Conservation (phyloP, 1,284 basidiomycete genomes). For the Rhodotorula sp. region DNA sequence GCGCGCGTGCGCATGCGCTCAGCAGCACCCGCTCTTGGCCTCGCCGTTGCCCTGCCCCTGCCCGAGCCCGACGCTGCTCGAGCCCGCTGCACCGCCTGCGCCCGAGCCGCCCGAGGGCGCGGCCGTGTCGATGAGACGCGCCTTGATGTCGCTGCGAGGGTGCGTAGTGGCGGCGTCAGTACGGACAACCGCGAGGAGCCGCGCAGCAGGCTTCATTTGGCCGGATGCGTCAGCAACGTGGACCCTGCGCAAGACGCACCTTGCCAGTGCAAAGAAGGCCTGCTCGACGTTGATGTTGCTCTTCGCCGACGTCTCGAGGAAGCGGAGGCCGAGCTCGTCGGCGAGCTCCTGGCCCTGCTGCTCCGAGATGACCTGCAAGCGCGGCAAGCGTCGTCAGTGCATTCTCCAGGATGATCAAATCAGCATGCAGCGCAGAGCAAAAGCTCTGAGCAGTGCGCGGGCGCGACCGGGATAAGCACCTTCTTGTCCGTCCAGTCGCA, state of each 20-base stretch:
- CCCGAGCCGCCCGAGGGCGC: conserved; percentile 13
- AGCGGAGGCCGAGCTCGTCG: conserved; percentile 84
- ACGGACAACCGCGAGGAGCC: conserved; percentile 7
- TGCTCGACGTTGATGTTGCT: conserved; percentile 97
- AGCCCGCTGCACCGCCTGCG: conserved; percentile 25
- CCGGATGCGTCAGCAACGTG: not conserved
- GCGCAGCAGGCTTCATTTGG: conserved; percentile 19
- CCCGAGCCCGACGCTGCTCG: conserved; percentile 8
- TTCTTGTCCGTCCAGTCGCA: conserved; percentile 98
- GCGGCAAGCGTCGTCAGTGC: not conserved
- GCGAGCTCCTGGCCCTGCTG: conserved; percentile 73
- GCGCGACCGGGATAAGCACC: conserved; percentile 30
- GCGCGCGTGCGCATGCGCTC: not conserved
- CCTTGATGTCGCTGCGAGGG: conserved; percentile 84
- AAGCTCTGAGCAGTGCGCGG: too few species aligned
- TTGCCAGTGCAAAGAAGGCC: conserved; percentile 94
- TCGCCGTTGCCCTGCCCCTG: conserved; percentile 18
- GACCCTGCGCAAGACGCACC: conserved; percentile 59
- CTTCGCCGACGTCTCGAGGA: conserved; percentile 98
- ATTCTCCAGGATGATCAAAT: too few species aligned
- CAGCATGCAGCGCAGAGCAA: not conserved
- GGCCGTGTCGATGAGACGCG: conserved; percentile 85
- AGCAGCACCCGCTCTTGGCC: conserved; percentile 41
- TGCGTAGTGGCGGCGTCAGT: conserved; percentile 2
- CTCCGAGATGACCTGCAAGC: conserved; percentile 67